phyloP scores from a whole-genome alignment of 2,329 filamentous ascomycete genomes.

The Septoria linicola region DNA sequence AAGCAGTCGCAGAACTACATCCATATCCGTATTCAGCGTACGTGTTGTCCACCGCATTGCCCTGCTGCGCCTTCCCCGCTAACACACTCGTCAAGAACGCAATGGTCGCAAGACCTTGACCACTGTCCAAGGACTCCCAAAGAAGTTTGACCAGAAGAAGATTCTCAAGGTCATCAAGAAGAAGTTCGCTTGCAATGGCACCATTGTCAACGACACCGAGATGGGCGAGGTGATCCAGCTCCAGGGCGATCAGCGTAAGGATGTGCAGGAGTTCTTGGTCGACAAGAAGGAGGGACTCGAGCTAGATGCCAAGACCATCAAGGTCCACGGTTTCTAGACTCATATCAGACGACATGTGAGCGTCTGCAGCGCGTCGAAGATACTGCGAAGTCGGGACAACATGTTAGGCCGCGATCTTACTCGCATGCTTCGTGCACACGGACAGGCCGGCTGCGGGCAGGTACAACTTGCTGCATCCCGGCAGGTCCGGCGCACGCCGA shows the following conservation, averaged over 20 bases:
- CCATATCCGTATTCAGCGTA: slow-evolving; percentile 98
- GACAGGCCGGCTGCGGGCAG: slow-evolving; percentile 12
- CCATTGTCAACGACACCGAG: slow-evolving; percentile 90
- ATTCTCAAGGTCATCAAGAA: slow-evolving; percentile 99
- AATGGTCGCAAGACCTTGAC: slow-evolving; percentile 99
- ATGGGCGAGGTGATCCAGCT: slow-evolving; percentile 99
- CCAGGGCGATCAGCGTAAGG: slow-evolving; percentile 98
- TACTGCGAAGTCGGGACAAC: slow-evolving; percentile 15
- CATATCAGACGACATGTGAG: slow-evolving; percentile 11
- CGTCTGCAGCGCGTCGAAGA: slow-evolving; percentile 18
- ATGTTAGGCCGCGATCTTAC: not conserved
- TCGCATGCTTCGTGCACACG: slow-evolving; percentile 4
- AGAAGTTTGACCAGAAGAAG: slow-evolving; percentile 99
- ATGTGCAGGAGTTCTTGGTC: slow-evolving; percentile 95
- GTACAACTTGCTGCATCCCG: slow-evolving; percentile 15
- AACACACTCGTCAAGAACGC: slow-evolving; percentile 67
- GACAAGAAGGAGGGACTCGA: slow-evolving; percentile 94
- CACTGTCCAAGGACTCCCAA: slow-evolving; percentile 96
- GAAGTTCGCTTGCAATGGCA: slow-evolving; percentile 99
- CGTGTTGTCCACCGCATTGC: slow-evolving; percentile 2
- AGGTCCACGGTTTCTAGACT: slow-evolving; percentile 58
- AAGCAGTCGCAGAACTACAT: slow-evolving; percentile 98
- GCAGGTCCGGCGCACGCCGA: slow-evolving; percentile 16
- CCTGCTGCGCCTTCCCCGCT: slow-evolving; percentile 5
- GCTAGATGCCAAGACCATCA: slow-evolving; percentile 95